A percentile compares a stretch with the other conserved stretches of the same genome.
phyloP scores from a whole-genome alignment of 2,329 filamentous ascomycete genomes.

The Exophiala phaeomuriformis region DNA sequence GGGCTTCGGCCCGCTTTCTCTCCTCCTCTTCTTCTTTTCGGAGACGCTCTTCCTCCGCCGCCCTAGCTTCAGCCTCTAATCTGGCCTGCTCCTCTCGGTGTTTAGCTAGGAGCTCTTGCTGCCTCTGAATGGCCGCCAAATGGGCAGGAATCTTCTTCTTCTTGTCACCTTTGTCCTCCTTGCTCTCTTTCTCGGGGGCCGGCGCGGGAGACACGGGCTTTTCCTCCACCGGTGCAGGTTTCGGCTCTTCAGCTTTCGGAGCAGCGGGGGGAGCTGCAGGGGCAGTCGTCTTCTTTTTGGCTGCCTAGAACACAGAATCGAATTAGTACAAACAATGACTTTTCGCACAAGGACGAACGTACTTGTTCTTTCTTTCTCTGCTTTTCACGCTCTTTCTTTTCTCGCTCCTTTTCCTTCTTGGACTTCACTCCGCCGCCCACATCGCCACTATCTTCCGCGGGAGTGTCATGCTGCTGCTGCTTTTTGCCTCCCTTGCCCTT shows the following conservation, averaged over 20 bases:
- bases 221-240: slow-evolving; percentile 43
- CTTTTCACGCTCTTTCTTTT: slow-evolving; percentile 98
- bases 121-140: slow-evolving; percentile 45
- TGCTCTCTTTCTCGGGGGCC: slow-evolving; percentile 70
- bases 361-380: slow-evolving; percentile 97
- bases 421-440: slow-evolving; percentile 66
- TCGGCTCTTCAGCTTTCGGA: slow-evolving; percentile 51
- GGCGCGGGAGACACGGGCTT: slow-evolving; percentile 42
- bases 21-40: slow-evolving; percentile 40
- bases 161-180: slow-evolving; percentile 81
- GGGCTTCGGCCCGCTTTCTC: slow-evolving; percentile 40
- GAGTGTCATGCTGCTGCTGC: slow-evolving; percentile 35
- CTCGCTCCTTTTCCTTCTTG: slow-evolving; percentile 96
- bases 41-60: slow-evolving; percentile 35
- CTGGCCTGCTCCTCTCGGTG: slow-evolving; percentile 43
- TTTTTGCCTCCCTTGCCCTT: slow-evolving; percentile 54
- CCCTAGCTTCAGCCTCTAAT: slow-evolving; percentile 35
- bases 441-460: slow-evolving; percentile 36
- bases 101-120: slow-evolving; percentile 41
- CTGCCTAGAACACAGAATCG: slow-evolving; percentile 48
- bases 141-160: slow-evolving; percentile 74
- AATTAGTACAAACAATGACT: not conserved
- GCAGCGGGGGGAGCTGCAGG: slow-evolving; percentile 41
- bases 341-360: slow-evolving; percentile 27
- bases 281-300: slow-evolving; percentile 66